A percentile compares a stretch with the other conserved stretches of the same genome.
Evolutionary conservation across 106 monocot species (phyloP).

Genomic region (Agapanthus africanus): DNA sequence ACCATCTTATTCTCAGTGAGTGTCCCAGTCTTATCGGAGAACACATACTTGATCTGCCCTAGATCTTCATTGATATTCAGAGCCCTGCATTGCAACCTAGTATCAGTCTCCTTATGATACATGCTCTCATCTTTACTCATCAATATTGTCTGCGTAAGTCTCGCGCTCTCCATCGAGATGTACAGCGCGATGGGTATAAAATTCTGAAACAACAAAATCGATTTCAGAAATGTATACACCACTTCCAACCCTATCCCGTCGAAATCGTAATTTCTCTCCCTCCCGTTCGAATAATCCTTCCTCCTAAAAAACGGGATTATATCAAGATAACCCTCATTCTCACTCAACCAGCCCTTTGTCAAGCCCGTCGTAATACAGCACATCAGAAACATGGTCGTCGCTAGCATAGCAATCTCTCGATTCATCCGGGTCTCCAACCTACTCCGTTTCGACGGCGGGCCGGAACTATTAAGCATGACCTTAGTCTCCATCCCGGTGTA

Average conservation of each 20-base stretch:
- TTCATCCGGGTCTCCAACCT: slow-evolving; percentile 76
- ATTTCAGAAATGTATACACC: slow-evolving; percentile 51
- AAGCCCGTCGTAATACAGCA: slow-evolving; percentile 32
- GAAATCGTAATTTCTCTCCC: slow-evolving; percentile 24
- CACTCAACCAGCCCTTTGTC: slow-evolving; percentile 45
- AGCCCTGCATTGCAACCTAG: slow-evolving; percentile 73
- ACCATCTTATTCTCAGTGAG: slow-evolving; percentile 95
- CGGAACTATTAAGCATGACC: slow-evolving; percentile 84
- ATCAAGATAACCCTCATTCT: slow-evolving; percentile 37
- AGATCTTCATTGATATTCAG: slow-evolving; percentile 92
- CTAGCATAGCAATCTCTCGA: slow-evolving; percentile 51
- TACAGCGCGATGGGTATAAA: slow-evolving; percentile 85
- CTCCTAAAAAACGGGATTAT: slow-evolving; percentile 39
- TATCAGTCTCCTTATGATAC: slow-evolving; percentile 47
- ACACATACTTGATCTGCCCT: slow-evolving; percentile 83
- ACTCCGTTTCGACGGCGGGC: slow-evolving; percentile 65
- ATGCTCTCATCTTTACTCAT: slow-evolving; percentile 47
- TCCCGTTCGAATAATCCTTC: slow-evolving; percentile 30
- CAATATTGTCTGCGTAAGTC: slow-evolving; percentile 72
- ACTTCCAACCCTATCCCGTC: slow-evolving; percentile 40
- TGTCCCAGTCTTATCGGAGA: slow-evolving; percentile 87
- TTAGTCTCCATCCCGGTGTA: slow-evolving; percentile 77
- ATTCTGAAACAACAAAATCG: slow-evolving; percentile 70
- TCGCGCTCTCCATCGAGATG: slow-evolving; percentile 77
- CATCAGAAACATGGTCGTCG: slow-evolving; percentile 33